Evolutionary conservation across 2,329 filamentous ascomycete genomes (phyloP).

Genomic region (Thelonectria discophora): DNA sequence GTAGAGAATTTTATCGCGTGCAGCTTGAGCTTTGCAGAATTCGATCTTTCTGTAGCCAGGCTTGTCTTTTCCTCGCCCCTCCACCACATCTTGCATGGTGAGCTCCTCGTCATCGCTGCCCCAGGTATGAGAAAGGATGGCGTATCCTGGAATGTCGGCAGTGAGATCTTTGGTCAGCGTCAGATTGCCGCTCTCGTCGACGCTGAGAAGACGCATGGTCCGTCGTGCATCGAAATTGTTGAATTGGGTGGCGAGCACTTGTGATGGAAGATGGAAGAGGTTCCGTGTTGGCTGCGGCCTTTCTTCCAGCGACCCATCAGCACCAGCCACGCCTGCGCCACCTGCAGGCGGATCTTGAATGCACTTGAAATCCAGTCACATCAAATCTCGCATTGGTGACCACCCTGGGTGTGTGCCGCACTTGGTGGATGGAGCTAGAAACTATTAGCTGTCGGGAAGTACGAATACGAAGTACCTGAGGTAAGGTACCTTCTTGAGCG

Average conservation of each 20-base stretch:
- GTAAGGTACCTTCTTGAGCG: too few species aligned
- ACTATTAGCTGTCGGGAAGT: too few species aligned
- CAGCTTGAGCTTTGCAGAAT: neutral
- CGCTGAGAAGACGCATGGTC: neutral
- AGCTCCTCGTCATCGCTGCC: neutral
- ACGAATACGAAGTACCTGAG: too few species aligned
- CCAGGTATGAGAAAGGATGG: conserved; percentile 4
- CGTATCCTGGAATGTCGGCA: neutral
- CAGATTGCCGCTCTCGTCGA: neutral
- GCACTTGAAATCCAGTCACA: too few species aligned
- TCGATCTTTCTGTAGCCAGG: neutral
- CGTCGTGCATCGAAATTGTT: neutral
- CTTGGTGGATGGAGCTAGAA: too few species aligned
- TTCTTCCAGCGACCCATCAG: too few species aligned
- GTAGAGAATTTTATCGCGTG: neutral
- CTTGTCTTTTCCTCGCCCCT: neutral
- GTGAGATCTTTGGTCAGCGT: neutral
- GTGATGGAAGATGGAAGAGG: neutral
- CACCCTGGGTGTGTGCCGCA: too few species aligned
- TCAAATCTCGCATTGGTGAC: too few species aligned
- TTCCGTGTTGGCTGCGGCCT: too few species aligned
- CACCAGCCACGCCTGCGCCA: too few species aligned
- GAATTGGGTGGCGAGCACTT: neutral
- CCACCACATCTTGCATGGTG: neutral
- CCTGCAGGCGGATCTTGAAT: too few species aligned